A percentile compares a stretch with the other conserved stretches of the same genome.
These are phyloP conservation scores for Dendrocalamus sinicus DNA, from an alignment of 176 grass and related monocot species.

Conservation along the genomic window DNA sequence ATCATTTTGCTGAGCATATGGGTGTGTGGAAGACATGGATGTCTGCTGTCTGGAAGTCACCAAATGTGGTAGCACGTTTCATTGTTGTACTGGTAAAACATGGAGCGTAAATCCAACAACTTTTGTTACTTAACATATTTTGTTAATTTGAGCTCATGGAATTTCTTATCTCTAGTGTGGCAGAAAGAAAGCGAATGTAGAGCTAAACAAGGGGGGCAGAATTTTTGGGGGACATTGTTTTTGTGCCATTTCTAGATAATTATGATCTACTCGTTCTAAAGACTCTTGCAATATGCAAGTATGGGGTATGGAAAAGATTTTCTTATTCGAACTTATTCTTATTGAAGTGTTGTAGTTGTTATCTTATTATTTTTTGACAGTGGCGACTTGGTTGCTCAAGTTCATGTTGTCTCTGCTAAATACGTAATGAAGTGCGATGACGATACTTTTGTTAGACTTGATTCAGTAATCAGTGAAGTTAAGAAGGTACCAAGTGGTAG, in stretches of 20 bases:
- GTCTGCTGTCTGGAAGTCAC: slow-evolving; percentile 56
- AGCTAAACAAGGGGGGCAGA: slow-evolving; percentile 39
- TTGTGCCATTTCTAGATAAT: slow-evolving; percentile 78
- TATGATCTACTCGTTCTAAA: slow-evolving; percentile 91
- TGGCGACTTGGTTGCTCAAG: slow-evolving; percentile 50
- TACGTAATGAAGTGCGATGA: slow-evolving; percentile 89
- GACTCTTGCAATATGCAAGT: slow-evolving; percentile 85
- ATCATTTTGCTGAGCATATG: slow-evolving; percentile 89
- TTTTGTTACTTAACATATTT: too few species aligned
- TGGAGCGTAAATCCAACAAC: too few species aligned
- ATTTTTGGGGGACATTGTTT: slow-evolving; percentile 59
- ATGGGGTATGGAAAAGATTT: slow-evolving; percentile 56
- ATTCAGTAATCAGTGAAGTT: slow-evolving; percentile 65
- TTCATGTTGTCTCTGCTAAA: slow-evolving; percentile 58
- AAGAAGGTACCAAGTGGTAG: slow-evolving; percentile 64
- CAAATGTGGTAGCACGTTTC: slow-evolving; percentile 65
- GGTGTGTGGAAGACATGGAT: slow-evolving; percentile 90
- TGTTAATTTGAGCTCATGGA: slow-evolving; percentile 14
- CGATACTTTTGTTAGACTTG: slow-evolving; percentile 79
- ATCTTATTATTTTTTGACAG: slow-evolving; percentile 6
- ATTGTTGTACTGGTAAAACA: slow-evolving; percentile 66
- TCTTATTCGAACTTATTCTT: slow-evolving; percentile 11
- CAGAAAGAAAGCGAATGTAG: slow-evolving; percentile 71
- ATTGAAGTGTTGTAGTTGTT: neutral
- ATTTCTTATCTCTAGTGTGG: slow-evolving; percentile 51